Conservation (phyloP, 2,329 filamentous ascomycete genomes). For the Aspergillus pseudonomiae region DNA sequence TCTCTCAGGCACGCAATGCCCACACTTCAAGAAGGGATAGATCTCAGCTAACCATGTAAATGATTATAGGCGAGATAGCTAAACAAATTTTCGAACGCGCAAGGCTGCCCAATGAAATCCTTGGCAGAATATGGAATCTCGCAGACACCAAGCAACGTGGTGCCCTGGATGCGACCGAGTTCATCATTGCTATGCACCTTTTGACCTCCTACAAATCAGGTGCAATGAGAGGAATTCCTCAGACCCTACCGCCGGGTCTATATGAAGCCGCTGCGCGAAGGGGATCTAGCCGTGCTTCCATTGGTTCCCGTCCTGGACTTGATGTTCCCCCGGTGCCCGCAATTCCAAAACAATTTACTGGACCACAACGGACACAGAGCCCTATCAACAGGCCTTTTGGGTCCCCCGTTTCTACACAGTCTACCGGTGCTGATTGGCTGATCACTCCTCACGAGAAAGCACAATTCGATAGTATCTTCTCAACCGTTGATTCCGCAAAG, state of each 20-base stretch:
- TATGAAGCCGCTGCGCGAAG: constrained; percentile 87
- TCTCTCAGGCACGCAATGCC: constrained; percentile 61
- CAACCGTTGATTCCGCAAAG: constrained; percentile 76
- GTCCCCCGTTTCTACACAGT: constrained; percentile 55
- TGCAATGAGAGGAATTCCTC: constrained; percentile 76
- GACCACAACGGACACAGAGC: constrained; percentile 61
- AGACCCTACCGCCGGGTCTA: constrained; percentile 76
- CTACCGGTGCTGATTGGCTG: constrained; percentile 73
- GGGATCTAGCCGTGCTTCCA: constrained; percentile 54
- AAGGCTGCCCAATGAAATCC: constrained; percentile 80
- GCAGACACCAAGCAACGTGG: constrained; percentile 93
- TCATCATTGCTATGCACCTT: constrained; percentile 97
- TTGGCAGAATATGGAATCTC: constrained; percentile 95
- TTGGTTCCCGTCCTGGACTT: constrained; percentile 53
- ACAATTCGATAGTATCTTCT: constrained; percentile 85
- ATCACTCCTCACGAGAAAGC: constrained; percentile 81
- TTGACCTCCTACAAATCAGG: constrained; percentile 89
- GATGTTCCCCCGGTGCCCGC: constrained; percentile 62
- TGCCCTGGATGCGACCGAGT: constrained; percentile 82
- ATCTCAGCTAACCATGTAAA: constrained; percentile 17
- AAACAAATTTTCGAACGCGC: constrained; percentile 96
- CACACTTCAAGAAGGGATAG: not conserved
- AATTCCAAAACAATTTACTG: constrained; percentile 79
- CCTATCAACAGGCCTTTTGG: constrained; percentile 57
- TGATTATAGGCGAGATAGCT: constrained; percentile 70